Conservation (phyloP, 768 basidiomycete genomes). For the Suillus alpinus region DNA sequence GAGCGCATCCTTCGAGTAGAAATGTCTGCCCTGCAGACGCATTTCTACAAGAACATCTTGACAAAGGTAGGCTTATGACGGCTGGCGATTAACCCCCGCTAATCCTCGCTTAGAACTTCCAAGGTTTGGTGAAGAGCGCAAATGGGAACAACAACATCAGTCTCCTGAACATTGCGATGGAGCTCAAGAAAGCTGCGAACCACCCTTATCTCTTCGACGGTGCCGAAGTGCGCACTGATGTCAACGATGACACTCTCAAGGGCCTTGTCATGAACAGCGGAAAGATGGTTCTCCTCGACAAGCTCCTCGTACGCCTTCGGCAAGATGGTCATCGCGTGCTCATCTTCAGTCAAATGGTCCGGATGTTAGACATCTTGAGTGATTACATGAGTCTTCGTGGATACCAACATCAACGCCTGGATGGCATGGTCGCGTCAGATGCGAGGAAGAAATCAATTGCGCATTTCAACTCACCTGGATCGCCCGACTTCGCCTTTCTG, state of each 20-base stretch:
- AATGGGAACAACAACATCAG: conserved; percentile 90
- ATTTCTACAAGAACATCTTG: conserved; percentile 98
- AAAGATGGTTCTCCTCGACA: conserved; percentile 97
- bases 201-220: conserved; percentile 98
- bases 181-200: conserved; percentile 97
- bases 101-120: conserved; percentile 68
- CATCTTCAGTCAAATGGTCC: conserved; percentile 99
- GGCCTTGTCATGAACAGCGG: conserved; percentile 99
- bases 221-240: conserved; percentile 66
- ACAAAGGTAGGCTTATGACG: conserved; percentile 60
- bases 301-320: conserved; percentile 85
- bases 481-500: conserved; percentile 94
- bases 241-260: conserved; percentile 80
- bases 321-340: conserved; percentile 94
- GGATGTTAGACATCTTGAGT: conserved; percentile 96
- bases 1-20: conserved; percentile 97
- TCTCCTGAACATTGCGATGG: conserved; percentile 98
- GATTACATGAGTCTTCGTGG: conserved; percentile 92
- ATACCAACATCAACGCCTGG: conserved; percentile 90
- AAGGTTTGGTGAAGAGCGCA: conserved; percentile 86
- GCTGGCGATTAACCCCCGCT: conserved; percentile 1
- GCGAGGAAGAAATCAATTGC: conserved; percentile 93
- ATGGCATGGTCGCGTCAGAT: conserved; percentile 94
- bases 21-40: conserved; percentile 94
- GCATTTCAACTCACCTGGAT: conserved; percentile 92